These are phyloP conservation scores for Salix suchowensis DNA, from an alignment of 345 rosid genomes.

Conservation along the genomic window DNA sequence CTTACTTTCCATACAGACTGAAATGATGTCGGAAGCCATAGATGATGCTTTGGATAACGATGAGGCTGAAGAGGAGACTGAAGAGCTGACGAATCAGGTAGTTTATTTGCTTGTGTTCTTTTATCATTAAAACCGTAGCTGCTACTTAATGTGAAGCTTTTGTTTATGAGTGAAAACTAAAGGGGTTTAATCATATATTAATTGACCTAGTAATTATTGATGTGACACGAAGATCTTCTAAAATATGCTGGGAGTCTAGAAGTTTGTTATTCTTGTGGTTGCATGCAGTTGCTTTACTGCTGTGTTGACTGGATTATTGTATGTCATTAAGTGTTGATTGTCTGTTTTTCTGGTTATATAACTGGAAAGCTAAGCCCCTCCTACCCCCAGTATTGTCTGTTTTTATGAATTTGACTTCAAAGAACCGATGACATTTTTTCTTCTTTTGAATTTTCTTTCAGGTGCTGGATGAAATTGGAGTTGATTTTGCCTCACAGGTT, in stretches of 20 bases:
- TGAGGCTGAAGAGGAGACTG: slow-evolving; percentile 94
- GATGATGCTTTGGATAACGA: slow-evolving; percentile 86
- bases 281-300: not conserved
- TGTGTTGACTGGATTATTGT: not conserved
- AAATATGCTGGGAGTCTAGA: not conserved
- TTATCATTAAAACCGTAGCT: not conserved
- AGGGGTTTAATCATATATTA: not conserved
- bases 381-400: not conserved
- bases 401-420: not conserved
- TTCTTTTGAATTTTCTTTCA: slow-evolving; percentile 22
- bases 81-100: slow-evolving; percentile 92
- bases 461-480: slow-evolving; percentile 97
- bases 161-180: not conserved
- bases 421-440: not conserved
- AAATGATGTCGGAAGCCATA: slow-evolving; percentile 94
- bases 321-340: not conserved
- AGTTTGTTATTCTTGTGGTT: not conserved
- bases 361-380: not conserved
- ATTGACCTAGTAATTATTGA: not conserved
- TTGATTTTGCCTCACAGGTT: slow-evolving; percentile 94
- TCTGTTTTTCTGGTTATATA: not conserved
- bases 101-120: not conserved
- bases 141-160: not conserved
- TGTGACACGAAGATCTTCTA: not conserved
- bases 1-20: slow-evolving; percentile 50